Conservation (phyloP, 2,329 filamentous ascomycete species). For the Pseudophaeomoniella oleicola region DNA sequence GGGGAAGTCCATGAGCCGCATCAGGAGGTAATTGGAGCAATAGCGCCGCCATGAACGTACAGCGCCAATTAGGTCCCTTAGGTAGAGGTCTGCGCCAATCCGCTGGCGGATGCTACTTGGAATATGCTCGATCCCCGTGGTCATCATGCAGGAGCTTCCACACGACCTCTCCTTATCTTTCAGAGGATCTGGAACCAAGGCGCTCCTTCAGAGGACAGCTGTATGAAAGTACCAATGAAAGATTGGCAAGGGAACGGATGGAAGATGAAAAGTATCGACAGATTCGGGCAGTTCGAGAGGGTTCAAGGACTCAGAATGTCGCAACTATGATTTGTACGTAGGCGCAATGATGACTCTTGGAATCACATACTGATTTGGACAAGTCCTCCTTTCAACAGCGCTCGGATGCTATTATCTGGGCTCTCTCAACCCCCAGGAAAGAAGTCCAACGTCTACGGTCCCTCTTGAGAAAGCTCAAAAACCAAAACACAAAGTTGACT, state of each 20-base stretch:
- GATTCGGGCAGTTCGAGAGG: slow-evolving; percentile 1
- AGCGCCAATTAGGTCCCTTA: background rate
- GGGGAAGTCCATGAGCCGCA: too few relatives aligned
- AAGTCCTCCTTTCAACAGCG: slow-evolving; percentile 37
- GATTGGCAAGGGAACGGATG: slow-evolving; percentile 42
- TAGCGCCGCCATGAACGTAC: background rate
- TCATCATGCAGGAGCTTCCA: background rate
- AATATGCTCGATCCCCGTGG: background rate
- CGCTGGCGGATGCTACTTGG: background rate
- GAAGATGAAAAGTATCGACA: slow-evolving; percentile 38
- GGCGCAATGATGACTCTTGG: background rate
- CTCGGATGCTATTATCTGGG: slow-evolving; percentile 42
- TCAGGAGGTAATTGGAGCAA: too few relatives aligned
- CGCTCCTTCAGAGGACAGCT: slow-evolving; percentile 45
- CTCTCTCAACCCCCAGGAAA: slow-evolving; percentile 29
- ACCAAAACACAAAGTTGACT: slow-evolving; percentile 40
- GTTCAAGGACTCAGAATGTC: background rate
- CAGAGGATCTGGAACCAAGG: too few relatives aligned
- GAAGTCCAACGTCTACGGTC: slow-evolving; percentile 40
- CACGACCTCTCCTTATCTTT: too few relatives aligned
- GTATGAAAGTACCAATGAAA: slow-evolving; percentile 45
- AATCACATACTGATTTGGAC: slow-evolving; percentile 5
- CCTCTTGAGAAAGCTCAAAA: slow-evolving; percentile 32
- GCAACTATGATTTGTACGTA: background rate
- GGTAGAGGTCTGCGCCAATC: background rate